Conservation (phyloP, 805 yeast species). For the Diddensiella transvaalensis region DNA sequence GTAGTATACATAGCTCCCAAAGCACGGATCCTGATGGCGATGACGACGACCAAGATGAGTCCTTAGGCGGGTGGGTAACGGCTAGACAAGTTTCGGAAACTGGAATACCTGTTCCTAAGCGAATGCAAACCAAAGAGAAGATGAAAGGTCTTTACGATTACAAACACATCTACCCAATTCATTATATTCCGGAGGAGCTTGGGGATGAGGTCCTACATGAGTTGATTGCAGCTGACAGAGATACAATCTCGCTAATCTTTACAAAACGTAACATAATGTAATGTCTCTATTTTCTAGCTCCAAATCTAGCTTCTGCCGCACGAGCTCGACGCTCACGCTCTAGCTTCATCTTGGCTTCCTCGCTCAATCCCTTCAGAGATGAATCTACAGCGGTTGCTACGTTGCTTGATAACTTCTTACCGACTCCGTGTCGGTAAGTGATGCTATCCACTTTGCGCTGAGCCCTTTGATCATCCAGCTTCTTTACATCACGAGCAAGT, state of each 20-base stretch:
- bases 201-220: constrained; percentile 12
- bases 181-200: neutral
- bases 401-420: constrained; percentile 24
- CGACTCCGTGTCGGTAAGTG: constrained; percentile 4
- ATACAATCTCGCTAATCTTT: constrained; percentile 39
- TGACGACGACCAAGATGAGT: constrained; percentile 21
- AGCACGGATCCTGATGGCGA: constrained; percentile 21
- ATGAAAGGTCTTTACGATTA: constrained; percentile 59
- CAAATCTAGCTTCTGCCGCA: constrained; percentile 87
- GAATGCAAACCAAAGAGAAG: constrained; percentile 42
- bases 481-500: constrained; percentile 68
- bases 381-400: constrained; percentile 24
- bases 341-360: constrained; percentile 68
- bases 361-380: constrained; percentile 50
- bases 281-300: constrained; percentile 29
- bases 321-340: constrained; percentile 95
- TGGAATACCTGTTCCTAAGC: constrained; percentile 20
- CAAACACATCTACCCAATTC: constrained; percentile 57
- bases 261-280: constrained; percentile 30
- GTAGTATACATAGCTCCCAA: neutral
- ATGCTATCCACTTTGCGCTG: constrained; percentile 46
- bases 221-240: constrained; percentile 26
- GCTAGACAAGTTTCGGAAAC: constrained; percentile 47
- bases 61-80: constrained; percentile 45
- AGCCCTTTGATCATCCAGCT: constrained; percentile 44